phyloP scores from a whole-genome alignment of 345 rosid species.

The Limnanthes douglasii region DNA sequence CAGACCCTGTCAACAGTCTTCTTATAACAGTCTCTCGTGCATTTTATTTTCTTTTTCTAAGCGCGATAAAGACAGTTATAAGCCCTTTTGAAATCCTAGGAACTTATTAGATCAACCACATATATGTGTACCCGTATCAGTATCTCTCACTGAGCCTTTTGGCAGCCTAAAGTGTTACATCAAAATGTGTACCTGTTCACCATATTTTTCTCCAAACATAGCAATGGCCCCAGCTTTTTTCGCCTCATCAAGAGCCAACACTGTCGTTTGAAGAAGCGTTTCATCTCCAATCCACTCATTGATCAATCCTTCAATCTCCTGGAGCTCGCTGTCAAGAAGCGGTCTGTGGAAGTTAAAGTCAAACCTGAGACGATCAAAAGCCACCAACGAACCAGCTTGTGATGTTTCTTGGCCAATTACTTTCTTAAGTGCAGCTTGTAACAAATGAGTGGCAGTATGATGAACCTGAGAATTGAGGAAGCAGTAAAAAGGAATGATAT shows the following conservation, averaged over 20 bases:
- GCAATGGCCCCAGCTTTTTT: conserved; percentile 90
- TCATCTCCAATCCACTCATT: conserved; percentile 82
- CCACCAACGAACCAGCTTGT: conserved; percentile 96
- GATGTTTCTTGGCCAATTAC: conserved; percentile 79
- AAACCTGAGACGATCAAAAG: conserved; percentile 90
- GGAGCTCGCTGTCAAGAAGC: conserved; percentile 48
- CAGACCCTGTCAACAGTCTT: too few relatives aligned
- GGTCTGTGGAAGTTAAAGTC: conserved; percentile 85
- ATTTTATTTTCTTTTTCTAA: too few relatives aligned
- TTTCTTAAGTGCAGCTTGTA: conserved; percentile 87
- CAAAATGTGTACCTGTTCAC: conserved; percentile 68
- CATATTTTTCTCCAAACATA: conserved; percentile 97
- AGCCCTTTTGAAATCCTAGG: not conserved
- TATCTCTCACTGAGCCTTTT: not conserved
- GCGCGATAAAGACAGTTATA: too few relatives aligned
- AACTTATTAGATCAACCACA: conserved; percentile 3
- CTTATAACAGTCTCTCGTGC: too few relatives aligned
- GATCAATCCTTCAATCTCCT: conserved; percentile 55
- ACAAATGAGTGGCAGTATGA: conserved; percentile 93
- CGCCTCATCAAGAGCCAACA: conserved; percentile 69
- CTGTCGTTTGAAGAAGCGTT: conserved; percentile 60
- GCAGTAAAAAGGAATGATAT: too few relatives aligned
- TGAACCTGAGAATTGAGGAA: conserved; percentile 67
- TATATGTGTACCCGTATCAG: conserved; percentile 3
- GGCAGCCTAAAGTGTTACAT: not conserved